Percentiles rank a stretch among this genome's conserved stretches.
Conservation (phyloP, 495 filamentous ascomycete species). For the Penicillium nucicola region DNA sequence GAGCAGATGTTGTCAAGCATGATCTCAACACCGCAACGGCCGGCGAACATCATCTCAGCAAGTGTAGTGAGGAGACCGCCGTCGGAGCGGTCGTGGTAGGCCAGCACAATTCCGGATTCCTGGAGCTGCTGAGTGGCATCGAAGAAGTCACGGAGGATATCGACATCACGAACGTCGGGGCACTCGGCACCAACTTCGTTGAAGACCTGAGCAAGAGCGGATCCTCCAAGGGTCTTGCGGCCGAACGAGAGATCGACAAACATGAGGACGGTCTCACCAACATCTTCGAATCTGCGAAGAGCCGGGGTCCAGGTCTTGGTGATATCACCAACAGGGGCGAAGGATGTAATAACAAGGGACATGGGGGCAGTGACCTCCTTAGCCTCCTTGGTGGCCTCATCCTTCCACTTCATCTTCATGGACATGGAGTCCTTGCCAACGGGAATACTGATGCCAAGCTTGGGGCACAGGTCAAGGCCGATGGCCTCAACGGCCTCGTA, state of each 20-base stretch:
- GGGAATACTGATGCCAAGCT: slow-evolving; percentile 85
- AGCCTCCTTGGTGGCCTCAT: slow-evolving; percentile 57
- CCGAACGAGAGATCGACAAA: slow-evolving; percentile 85
- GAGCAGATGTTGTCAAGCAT: slow-evolving; percentile 70
- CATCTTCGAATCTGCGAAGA: slow-evolving; percentile 76
- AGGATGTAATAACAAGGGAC: slow-evolving; percentile 86
- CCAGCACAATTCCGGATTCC: slow-evolving; percentile 81
- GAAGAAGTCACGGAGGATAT: slow-evolving; percentile 85
- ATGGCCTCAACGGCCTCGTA: slow-evolving; percentile 95
- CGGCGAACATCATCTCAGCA: slow-evolving; percentile 97
- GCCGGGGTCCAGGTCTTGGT: slow-evolving; percentile 90
- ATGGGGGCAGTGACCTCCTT: slow-evolving; percentile 92
- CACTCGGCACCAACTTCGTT: slow-evolving; percentile 78
- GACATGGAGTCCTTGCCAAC: slow-evolving; percentile 98
- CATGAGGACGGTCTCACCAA: slow-evolving; percentile 85
- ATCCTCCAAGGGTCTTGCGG: slow-evolving; percentile 79
- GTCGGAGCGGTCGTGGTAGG: slow-evolving; percentile 93
- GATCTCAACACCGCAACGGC: slow-evolving; percentile 82
- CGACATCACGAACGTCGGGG: slow-evolving; percentile 79
- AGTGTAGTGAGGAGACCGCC: slow-evolving; percentile 91
- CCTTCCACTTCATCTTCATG: slow-evolving; percentile 97
- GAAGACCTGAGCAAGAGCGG: slow-evolving; percentile 89
- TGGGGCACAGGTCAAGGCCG: slow-evolving; percentile 80
- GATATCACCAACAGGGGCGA: slow-evolving; percentile 75
- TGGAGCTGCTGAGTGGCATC: slow-evolving; percentile 86